Base-by-base conservation (phyloP, 148 eudicot species). In the Cornus suecica region DNA sequence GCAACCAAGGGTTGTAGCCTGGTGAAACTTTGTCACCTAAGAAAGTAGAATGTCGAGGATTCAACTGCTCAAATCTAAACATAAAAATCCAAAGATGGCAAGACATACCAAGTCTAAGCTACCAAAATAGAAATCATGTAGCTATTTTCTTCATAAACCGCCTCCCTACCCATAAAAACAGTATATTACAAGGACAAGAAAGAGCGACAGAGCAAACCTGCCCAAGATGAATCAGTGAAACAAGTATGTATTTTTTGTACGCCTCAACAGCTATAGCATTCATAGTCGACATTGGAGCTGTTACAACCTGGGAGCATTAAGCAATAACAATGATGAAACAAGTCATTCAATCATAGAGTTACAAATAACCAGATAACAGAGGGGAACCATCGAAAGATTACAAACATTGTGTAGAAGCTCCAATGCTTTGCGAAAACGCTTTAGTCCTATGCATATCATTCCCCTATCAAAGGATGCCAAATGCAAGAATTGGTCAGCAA, bases 201-300 rank as follows among this genome's bases (percentile, higher is more conserved):
- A 66, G 81, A 54, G 18, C 62, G 62, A 56, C 58, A 80, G 75
- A 64, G 31, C 80, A 77, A 68, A 95, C 99, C 97, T 93, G 97
- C 54, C 99, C 97, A 79, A 79, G 87, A 85, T 89, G 97, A 78
- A 95, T 87, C 80, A 95, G 94, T 37, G 97, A 92, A 73, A 92
- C 97, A 81, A 95, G 82, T 72, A 95, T 88, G 70, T 95, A 92
- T 71, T 92, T 92, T 70, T 95, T 95, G 89, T 92, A 95, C 48
- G 97, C 99, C 85, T 95, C 99, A 77, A 95, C 90, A 65, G 97
- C 94, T 82, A 95, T 92, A 26, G 97, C 92, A 86, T 85, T 95
- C 23, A 90, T 67, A 68, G 78, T 77, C 37, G 92, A 77, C 97
- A 92, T 91, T 63, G 99, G 99, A 79, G 99, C 87, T 74, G 97